A percentile compares a stretch with the other conserved stretches of the same genome.
Conservation (phyloP, 176 grass and related monocot species). For the Cenchrus americanus region DNA sequence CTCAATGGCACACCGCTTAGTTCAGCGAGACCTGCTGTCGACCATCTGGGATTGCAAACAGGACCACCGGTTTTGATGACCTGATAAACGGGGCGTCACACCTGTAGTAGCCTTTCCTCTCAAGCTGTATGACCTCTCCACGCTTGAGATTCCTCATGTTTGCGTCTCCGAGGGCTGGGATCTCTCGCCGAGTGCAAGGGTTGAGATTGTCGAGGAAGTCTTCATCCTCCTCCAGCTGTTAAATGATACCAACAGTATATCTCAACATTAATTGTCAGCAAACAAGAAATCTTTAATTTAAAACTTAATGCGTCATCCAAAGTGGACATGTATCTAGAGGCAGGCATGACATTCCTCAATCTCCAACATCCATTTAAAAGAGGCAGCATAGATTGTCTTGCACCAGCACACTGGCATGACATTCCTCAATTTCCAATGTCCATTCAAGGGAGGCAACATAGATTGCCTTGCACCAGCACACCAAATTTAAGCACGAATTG, state of each 20-base stretch:
- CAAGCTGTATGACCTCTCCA: constrained; percentile 74
- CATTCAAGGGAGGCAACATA: neutral
- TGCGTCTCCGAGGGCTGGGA: constrained; percentile 64
- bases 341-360: neutral
- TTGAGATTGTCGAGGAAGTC: constrained; percentile 88
- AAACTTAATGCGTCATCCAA: neutral
- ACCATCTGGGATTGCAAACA: constrained; percentile 86
- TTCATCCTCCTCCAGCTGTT: constrained; percentile 86
- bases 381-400: neutral
- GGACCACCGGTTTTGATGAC: constrained; percentile 66
- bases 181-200: constrained; percentile 72
- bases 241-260: neutral
- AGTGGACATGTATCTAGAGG: neutral
- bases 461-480: constrained; percentile 9
- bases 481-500: neutral
- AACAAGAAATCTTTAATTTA: neutral
- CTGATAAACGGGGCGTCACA: constrained; percentile 75
- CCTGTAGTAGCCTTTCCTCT: constrained; percentile 87
- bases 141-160: constrained; percentile 78
- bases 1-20: neutral
- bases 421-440: neutral
- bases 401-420: neutral
- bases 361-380: constrained; percentile 11
- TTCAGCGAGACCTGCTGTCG: constrained; percentile 62
- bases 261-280: neutral